These are phyloP conservation scores for Geotrichum phurueaensis DNA, from an alignment of 1,139 yeast species.

Conservation along the genomic window DNA sequence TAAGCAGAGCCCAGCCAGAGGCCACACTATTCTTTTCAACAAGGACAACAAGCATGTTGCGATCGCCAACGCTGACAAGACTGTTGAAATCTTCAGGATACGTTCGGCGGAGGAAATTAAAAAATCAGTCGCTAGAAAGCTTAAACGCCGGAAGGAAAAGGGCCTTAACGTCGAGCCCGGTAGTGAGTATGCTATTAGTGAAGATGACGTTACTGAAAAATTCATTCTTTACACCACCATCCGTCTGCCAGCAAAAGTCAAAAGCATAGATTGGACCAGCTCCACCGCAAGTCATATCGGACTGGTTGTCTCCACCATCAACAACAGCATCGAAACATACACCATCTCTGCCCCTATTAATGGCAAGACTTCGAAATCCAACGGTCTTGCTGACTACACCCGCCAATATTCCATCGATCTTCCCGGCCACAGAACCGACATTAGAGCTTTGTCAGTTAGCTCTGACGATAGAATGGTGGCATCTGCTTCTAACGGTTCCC, in stretches of 20 bases:
- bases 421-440: constrained; percentile 84
- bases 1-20: constrained; percentile 74
- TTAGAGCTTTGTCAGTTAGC: constrained; percentile 76
- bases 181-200: constrained; percentile 45
- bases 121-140: constrained; percentile 73
- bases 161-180: constrained; percentile 57
- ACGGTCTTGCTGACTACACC: constrained; percentile 46
- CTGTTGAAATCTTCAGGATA: constrained; percentile 74
- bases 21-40: constrained; percentile 53
- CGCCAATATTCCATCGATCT: constrained; percentile 57
- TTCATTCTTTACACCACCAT: constrained; percentile 32
- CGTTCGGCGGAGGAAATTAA: constrained; percentile 73
- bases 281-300: constrained; percentile 5
- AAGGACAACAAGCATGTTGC: constrained; percentile 39
- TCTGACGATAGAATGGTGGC: constrained; percentile 75
- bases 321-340: constrained; percentile 71
- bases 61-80: constrained; percentile 72
- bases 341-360: constrained; percentile 46
- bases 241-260: constrained; percentile 33
- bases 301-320: constrained; percentile 39
- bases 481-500: constrained; percentile 82
- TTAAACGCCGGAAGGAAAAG: constrained; percentile 69
- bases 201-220: constrained; percentile 29
- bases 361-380: constrained; percentile 38
- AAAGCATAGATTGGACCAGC: constrained; percentile 35